Evolutionary conservation across 108 stramenopile species (phyloP), one percentile per base, ranked within the genome.

Genomic region (Nitzschia sp.): DNA sequence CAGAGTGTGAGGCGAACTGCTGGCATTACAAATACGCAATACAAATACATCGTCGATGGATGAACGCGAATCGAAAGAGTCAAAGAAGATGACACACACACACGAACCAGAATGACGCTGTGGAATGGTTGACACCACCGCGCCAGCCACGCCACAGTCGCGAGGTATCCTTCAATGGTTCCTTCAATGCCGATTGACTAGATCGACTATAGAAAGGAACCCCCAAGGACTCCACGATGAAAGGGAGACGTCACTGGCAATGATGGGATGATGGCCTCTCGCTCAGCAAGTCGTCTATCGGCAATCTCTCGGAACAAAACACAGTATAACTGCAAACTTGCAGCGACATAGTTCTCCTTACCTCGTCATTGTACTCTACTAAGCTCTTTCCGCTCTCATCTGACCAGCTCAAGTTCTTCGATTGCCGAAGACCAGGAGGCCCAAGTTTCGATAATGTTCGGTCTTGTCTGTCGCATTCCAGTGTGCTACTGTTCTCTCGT

Each of bases 401-500:
- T 3, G 86, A 87, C 88, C 91, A 92, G 21, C 87, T 89, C 55
- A 76, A 71, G 46, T 80, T 87, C 41, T 78, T 64, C 39, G 67
- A 44, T 58, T 52, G 50, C 46, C 71, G 69, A 15, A 67, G 61
- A 12, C 61, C 63, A 12, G 12, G 29, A 21, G 44, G 17, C 10
- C 57, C 42, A 21, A 15, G 15, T 3, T 8, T 6, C 20, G 41
- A 14, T 10, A 25, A 3, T 44, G 3, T 12, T 21, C 14, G 10
- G 21, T 12, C 24, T 3, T 56, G 34, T 41, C 42, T 14, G 21
- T 34, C 34, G 38, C 52, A 20, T 17, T 0, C 26, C 52, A 17
- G 14, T 53, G 38, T 21, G 14, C 5, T 21, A 3, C 19, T 54
- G 3, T 54, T 21, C 24, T 21, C 15, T 24, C 12, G 19, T 12